These are phyloP conservation scores for Prunus dulcis DNA, from an alignment of 306 rosid genomes.

Conservation along the genomic window DNA sequence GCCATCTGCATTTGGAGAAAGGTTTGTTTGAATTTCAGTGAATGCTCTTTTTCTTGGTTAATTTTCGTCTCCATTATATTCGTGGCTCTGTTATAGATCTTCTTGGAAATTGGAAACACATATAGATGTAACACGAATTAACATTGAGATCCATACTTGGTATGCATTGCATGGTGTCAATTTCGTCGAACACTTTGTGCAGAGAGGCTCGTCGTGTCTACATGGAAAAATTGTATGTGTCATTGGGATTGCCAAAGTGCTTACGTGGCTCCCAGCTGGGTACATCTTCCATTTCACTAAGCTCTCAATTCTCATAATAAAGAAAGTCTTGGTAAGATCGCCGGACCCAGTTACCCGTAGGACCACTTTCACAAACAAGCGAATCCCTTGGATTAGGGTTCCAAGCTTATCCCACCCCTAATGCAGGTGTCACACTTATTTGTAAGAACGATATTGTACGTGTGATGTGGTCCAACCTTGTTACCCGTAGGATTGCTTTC, in stretches of 20 bases:
- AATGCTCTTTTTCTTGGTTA: background rate
- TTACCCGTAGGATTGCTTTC: too few species aligned
- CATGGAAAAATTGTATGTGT: background rate
- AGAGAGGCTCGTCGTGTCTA: background rate
- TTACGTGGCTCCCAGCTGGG: background rate
- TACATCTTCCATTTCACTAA: background rate
- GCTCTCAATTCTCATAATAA: too few species aligned
- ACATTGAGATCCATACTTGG: background rate
- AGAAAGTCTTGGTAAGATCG: too few species aligned
- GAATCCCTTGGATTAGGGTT: too few species aligned
- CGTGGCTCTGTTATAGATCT: background rate
- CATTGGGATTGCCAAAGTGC: background rate
- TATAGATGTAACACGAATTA: background rate
- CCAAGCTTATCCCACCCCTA: too few species aligned
- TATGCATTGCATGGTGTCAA: background rate
- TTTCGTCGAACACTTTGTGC: background rate
- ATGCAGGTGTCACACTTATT: too few species aligned
- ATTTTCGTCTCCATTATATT: background rate
- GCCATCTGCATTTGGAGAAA: background rate
- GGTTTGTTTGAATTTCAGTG: background rate
- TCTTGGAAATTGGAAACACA: constrained; percentile 5
- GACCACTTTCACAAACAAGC: too few species aligned
- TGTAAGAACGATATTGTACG: too few species aligned
- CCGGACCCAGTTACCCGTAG: too few species aligned
- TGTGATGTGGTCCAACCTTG: too few species aligned